A percentile compares a stretch with the other conserved stretches of the same genome.
These are phyloP conservation scores for Phytopythium vexans DNA, from an alignment of 352 stramenopile genomes.

Conservation along the genomic window DNA sequence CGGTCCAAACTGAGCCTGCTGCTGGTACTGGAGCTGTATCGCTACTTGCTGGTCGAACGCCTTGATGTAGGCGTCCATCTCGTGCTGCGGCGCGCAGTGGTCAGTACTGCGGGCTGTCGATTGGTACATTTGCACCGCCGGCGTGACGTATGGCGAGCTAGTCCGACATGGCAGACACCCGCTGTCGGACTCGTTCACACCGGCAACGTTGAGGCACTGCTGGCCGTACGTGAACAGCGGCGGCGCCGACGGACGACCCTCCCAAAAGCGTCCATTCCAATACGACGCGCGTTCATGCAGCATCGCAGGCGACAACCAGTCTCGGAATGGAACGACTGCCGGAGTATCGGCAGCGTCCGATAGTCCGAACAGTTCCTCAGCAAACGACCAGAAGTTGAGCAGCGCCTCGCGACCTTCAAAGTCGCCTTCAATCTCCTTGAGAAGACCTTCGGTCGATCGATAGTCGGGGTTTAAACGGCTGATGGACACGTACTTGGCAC, in stretches of 20 bases:
- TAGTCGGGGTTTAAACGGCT: slow-evolving; percentile 90
- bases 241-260: slow-evolving; percentile 62
- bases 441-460: slow-evolving; percentile 65
- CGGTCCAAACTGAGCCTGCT: slow-evolving; percentile 48
- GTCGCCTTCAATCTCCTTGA: slow-evolving; percentile 74
- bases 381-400: slow-evolving; percentile 69
- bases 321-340: slow-evolving; percentile 42
- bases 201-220: slow-evolving; percentile 55
- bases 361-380: slow-evolving; percentile 67
- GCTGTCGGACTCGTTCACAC: slow-evolving; percentile 18
- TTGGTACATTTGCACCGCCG: slow-evolving; percentile 44
- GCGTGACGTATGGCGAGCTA: slow-evolving; percentile 49
- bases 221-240: slow-evolving; percentile 68
- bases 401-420: slow-evolving; percentile 77
- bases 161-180: slow-evolving; percentile 64
- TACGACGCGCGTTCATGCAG: slow-evolving; percentile 67
- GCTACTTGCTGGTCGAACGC: slow-evolving; percentile 78
- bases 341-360: slow-evolving; percentile 19
- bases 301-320: slow-evolving; percentile 36
- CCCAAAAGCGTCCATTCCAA: slow-evolving; percentile 80
- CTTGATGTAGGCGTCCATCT: slow-evolving; percentile 79
- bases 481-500: slow-evolving; percentile 94
- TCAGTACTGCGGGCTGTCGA: slow-evolving; percentile 14
- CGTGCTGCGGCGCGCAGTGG: slow-evolving; percentile 62
- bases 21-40: slow-evolving; percentile 75